Conservation (phyloP, 345 rosid species). For the Syzygium aqueum region DNA sequence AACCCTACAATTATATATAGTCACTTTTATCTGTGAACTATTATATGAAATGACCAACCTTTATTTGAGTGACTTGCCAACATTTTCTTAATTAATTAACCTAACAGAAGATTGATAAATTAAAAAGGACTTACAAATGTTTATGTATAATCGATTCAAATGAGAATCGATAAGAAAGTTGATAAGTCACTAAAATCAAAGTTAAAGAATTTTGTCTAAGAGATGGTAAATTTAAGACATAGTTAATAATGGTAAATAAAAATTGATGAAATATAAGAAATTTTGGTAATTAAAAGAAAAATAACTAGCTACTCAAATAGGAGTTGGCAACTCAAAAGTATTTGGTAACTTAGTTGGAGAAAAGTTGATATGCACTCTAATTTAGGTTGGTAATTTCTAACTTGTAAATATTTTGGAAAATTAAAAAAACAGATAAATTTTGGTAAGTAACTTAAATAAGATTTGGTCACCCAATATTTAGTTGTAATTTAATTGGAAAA, state of each 20-base stretch:
- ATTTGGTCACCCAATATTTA: no score
- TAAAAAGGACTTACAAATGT: no score
- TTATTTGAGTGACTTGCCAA: background rate
- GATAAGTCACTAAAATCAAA: background rate
- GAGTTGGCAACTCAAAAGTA: background rate
- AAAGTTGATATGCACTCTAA: background rate
- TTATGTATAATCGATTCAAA: background rate
- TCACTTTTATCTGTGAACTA: background rate
- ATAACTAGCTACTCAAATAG: background rate
- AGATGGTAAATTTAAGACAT: background rate
- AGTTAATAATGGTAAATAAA: background rate
- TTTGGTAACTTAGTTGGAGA: background rate
- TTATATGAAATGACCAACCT: background rate
- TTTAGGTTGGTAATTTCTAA: background rate
- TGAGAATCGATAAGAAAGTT: background rate
- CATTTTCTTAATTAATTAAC: background rate
- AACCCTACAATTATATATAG: background rate
- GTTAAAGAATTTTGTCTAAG: background rate
- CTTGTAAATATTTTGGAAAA: background rate
- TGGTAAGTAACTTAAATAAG: no score
- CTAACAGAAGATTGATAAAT: no score
- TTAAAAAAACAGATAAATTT: no score
- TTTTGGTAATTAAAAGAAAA: background rate
- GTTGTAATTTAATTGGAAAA: no score
- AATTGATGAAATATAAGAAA: no score